phyloP scores from a whole-genome alignment of 495 filamentous ascomycete species.

The Cercophora samala region DNA sequence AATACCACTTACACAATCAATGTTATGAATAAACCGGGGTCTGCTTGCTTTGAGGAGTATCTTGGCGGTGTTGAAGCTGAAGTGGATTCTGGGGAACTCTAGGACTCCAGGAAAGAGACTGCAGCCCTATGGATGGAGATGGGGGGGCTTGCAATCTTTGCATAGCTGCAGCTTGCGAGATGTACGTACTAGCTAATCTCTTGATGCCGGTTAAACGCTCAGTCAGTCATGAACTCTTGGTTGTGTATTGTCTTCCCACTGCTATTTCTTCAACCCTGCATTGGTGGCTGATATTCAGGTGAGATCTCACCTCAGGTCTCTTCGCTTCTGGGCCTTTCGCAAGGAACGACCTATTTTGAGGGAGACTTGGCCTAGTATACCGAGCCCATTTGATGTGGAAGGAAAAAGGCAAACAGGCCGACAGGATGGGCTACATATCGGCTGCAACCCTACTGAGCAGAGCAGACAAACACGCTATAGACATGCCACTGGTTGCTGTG shows the following conservation, averaged over 20 bases:
- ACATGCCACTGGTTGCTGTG: background rate
- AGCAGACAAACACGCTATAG: background rate
- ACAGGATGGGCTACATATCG: background rate
- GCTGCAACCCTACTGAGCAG: background rate
- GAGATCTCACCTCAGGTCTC: background rate
- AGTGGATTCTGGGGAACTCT: background rate
- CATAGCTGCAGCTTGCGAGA: background rate
- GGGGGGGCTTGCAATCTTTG: background rate
- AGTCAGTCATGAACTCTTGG: no score
- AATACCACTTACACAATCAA: background rate
- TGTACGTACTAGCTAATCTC: no score
- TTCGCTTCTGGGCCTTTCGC: background rate
- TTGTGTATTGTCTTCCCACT: no score
- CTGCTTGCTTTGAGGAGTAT: background rate
- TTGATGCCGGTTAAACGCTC: no score
- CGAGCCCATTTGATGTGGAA: background rate
- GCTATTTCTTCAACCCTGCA: background rate
- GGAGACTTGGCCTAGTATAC: no score
- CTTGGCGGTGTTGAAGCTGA: background rate
- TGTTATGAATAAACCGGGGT: background rate
- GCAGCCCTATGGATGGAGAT: background rate
- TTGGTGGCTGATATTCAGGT: background rate
- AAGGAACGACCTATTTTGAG: no score
- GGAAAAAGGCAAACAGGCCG: background rate
- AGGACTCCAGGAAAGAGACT: background rate